A percentile compares a stretch with the other conserved stretches of the same genome.
These are phyloP conservation scores for Russula sp. DNA, from an alignment of 768 basidiomycete species.

Conservation along the genomic window DNA sequence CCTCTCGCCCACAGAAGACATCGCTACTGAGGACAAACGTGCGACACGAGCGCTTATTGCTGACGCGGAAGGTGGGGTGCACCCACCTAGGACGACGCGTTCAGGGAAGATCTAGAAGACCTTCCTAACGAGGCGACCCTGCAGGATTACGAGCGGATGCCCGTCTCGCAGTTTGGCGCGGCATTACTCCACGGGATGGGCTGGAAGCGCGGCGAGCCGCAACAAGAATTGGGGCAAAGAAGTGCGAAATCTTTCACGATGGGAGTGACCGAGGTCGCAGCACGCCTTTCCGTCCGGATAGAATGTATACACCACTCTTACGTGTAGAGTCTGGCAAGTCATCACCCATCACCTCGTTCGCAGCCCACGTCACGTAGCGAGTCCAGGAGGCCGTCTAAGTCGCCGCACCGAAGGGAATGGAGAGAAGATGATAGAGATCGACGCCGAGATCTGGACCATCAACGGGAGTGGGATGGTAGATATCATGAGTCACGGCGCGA, in stretches of 20 bases:
- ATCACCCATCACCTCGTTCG: conserved; percentile 27
- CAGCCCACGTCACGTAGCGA: conserved; percentile 11
- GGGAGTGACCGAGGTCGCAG: conserved; percentile 50
- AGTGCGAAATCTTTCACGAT: conserved; percentile 68
- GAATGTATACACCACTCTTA: conserved; percentile 80
- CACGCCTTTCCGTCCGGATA: conserved; percentile 52
- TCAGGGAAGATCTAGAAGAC: conserved; percentile 76
- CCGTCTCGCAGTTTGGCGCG: conserved; percentile 88
- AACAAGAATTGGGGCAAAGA: conserved; percentile 64
- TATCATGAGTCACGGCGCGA: conserved; percentile 32
- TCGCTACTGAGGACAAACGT: conserved; percentile 71
- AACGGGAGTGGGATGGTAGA: conserved; percentile 3
- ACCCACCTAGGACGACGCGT: conserved; percentile 81
- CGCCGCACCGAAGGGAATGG: conserved; percentile 10
- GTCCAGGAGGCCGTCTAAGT: conserved; percentile 16
- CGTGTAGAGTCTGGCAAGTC: conserved; percentile 52
- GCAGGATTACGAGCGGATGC: conserved; percentile 87
- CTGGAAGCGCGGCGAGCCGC: conserved; percentile 73
- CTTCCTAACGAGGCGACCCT: conserved; percentile 74
- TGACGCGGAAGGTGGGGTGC: conserved; percentile 44
- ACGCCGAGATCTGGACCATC: conserved; percentile 9
- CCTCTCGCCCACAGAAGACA: conserved; percentile 36
- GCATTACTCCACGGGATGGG: conserved; percentile 96
- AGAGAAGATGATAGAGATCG: conserved; percentile 12
- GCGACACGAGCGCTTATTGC: conserved; percentile 80